Evolutionary conservation across 805 yeast genomes (phyloP).

Genomic region (Wickerhamomyces sydowiorum): DNA sequence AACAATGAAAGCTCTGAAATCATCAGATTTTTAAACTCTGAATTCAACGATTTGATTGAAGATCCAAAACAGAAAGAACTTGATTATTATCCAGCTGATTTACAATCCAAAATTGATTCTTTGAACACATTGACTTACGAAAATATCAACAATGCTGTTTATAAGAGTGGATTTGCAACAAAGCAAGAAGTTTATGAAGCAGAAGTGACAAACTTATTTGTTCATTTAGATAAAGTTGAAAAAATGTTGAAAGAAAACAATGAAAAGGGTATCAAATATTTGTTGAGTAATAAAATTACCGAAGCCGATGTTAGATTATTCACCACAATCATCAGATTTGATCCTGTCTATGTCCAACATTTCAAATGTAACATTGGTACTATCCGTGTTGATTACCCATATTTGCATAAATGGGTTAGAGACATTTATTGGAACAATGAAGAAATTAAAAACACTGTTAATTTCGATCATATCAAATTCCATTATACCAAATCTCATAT

Average conservation of each 20-base stretch:
- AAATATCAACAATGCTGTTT: slow-evolving; percentile 86
- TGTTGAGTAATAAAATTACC: slow-evolving; percentile 64
- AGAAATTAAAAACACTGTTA: slow-evolving; percentile 72
- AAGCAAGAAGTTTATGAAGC: slow-evolving; percentile 75
- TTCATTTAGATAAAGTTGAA: slow-evolving; percentile 67
- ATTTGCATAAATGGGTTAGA: slow-evolving; percentile 72
- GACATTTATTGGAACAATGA: slow-evolving; percentile 75
- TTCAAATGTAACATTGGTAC: slow-evolving; percentile 87
- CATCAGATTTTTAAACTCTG: slow-evolving; percentile 75
- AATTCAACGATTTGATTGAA: slow-evolving; percentile 53
- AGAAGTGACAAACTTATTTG: slow-evolving; percentile 59
- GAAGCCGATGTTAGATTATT: slow-evolving; percentile 88
- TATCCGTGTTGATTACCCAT: slow-evolving; percentile 76
- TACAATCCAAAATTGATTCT: slow-evolving; percentile 60
- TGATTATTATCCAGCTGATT: slow-evolving; percentile 56
- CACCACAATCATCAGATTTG: slow-evolving; percentile 87
- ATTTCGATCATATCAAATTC: slow-evolving; percentile 83
- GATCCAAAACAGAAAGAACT: slow-evolving; percentile 42
- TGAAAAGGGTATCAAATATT: slow-evolving; percentile 28
- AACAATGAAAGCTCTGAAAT: slow-evolving; percentile 90
- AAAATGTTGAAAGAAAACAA: slow-evolving; percentile 40
- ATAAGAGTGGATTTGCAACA: slow-evolving; percentile 87
- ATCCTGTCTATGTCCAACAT: slow-evolving; percentile 90
- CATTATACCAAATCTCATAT: slow-evolving; percentile 88
- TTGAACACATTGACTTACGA: slow-evolving; percentile 80